Evolutionary conservation across 208 protist genomes (phyloP).

Genomic region (Leishmania arabica): DNA sequence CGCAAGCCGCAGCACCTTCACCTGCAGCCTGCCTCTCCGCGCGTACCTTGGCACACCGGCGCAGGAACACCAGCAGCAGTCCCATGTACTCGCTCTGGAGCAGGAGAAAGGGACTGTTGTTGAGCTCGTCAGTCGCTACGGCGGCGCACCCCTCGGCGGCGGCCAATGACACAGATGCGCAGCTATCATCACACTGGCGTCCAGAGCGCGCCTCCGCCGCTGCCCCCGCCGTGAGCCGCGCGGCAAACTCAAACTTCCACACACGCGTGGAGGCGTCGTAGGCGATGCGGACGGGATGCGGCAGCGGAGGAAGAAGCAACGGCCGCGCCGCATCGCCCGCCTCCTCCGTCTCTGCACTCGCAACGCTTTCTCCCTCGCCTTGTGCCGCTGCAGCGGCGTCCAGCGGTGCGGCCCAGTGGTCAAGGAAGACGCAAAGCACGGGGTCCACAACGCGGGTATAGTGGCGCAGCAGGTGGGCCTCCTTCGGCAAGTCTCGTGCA

Average conservation of each 20-base stretch:
- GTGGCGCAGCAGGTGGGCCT: slow-evolving; percentile 12
- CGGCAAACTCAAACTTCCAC: slow-evolving; percentile 48
- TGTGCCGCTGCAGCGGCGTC: neutral
- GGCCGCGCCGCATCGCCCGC: neutral
- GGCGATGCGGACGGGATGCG: slow-evolving; percentile 27
- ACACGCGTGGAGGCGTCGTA: slow-evolving; percentile 25
- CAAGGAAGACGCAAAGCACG: slow-evolving; percentile 15
- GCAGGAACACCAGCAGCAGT: slow-evolving; percentile 72
- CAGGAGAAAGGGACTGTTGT: slow-evolving; percentile 44
- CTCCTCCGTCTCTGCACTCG: neutral
- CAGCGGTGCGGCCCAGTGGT: neutral
- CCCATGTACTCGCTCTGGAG: slow-evolving; percentile 76
- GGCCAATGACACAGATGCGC: neutral
- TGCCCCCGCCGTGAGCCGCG: slow-evolving; percentile 27
- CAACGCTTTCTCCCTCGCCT: neutral
- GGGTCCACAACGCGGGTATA: slow-evolving; percentile 21
- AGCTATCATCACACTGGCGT: neutral
- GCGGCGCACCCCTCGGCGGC: neutral
- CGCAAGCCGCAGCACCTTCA: neutral
- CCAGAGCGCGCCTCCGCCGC: slow-evolving; percentile 6
- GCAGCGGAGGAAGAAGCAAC: slow-evolving; percentile 20
- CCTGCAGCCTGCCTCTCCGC: slow-evolving; percentile 8
- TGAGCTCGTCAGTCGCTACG: slow-evolving; percentile 26
- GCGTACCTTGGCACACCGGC: slow-evolving; percentile 31
- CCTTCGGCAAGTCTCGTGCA: slow-evolving; percentile 4